Percentiles rank a stretch among this genome's conserved stretches.
These are phyloP conservation scores for Podaxis carcinomalis DNA, from an alignment of 768 basidiomycete genomes.

Conservation along the genomic window DNA sequence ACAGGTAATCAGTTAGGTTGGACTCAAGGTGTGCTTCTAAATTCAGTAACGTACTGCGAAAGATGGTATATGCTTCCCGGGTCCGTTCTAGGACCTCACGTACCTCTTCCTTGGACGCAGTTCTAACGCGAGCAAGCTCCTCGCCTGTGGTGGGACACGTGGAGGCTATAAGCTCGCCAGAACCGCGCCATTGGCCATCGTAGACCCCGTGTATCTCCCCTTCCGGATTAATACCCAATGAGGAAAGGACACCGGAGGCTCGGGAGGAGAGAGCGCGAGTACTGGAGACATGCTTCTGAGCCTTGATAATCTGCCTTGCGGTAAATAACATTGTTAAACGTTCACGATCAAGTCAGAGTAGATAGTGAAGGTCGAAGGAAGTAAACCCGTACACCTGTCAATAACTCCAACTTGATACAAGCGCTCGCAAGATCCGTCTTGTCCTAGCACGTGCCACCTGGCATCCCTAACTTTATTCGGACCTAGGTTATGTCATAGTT, in stretches of 20 bases:
- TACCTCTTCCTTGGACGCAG: constrained; percentile 73
- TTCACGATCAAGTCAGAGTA: background rate
- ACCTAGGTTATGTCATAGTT: background rate
- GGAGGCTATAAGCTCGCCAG: constrained; percentile 66
- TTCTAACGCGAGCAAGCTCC: constrained; percentile 67
- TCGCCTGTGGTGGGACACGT: constrained; percentile 88
- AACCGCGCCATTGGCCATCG: constrained; percentile 78
- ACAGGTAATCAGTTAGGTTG: constrained; percentile 4
- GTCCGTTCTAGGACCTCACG: constrained; percentile 63
- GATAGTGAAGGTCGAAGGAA: background rate
- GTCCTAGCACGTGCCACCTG: constrained; percentile 7
- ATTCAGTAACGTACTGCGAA: constrained; percentile 44
- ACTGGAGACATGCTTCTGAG: background rate
- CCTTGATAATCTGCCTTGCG: background rate
- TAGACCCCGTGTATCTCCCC: constrained; percentile 71
- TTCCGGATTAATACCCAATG: constrained; percentile 56
- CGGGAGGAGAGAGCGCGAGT: constrained; percentile 58
- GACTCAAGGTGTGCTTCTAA: background rate
- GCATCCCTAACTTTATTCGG: background rate
- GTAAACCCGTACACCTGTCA: background rate
- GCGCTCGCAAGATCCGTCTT: constrained; percentile 8
- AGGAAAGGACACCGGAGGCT: constrained; percentile 62
- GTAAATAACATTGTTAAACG: background rate
- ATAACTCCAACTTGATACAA: constrained; percentile 1
- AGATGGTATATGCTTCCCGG: constrained; percentile 65